Conservation (phyloP, 164 flowering plant genomes). For the Tinospora cordifolia region DNA sequence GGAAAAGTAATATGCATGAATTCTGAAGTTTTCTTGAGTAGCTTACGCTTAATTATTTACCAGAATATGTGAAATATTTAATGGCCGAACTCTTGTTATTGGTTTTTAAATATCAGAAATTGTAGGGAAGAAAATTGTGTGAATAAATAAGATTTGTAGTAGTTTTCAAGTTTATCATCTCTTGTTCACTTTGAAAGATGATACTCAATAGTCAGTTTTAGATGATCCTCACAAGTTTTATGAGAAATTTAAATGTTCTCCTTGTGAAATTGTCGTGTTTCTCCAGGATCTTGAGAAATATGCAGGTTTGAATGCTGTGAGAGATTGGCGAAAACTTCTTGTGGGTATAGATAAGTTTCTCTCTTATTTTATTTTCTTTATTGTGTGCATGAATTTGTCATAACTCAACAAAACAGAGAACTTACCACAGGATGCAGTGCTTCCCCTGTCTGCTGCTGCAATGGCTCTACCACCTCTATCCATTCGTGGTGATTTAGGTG, state of each 20-base stretch:
- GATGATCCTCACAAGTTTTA: neutral
- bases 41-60: neutral
- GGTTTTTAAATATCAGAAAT: neutral
- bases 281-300: constrained; percentile 81
- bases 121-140: neutral
- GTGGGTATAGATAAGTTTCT: constrained; percentile 35
- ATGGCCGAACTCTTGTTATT: neutral
- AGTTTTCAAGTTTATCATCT: neutral
- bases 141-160: neutral
- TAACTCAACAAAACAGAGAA: constrained; percentile 4
- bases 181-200: neutral
- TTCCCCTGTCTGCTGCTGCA: constrained; percentile 87
- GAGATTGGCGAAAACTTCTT: constrained; percentile 87
- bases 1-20: neutral
- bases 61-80: neutral
- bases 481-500: constrained; percentile 84
- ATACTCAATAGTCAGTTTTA: neutral
- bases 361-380: neutral
- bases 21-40: neutral
- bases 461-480: constrained; percentile 95
- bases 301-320: constrained; percentile 63
- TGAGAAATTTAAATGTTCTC: neutral
- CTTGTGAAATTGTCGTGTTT: neutral
- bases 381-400: neutral
- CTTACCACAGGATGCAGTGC: constrained; percentile 65